A percentile compares a stretch with the other conserved stretches of the same genome.
Evolutionary conservation across 2,329 filamentous ascomycete species (phyloP).

Genomic region (Pyrenochaeta sp.): DNA sequence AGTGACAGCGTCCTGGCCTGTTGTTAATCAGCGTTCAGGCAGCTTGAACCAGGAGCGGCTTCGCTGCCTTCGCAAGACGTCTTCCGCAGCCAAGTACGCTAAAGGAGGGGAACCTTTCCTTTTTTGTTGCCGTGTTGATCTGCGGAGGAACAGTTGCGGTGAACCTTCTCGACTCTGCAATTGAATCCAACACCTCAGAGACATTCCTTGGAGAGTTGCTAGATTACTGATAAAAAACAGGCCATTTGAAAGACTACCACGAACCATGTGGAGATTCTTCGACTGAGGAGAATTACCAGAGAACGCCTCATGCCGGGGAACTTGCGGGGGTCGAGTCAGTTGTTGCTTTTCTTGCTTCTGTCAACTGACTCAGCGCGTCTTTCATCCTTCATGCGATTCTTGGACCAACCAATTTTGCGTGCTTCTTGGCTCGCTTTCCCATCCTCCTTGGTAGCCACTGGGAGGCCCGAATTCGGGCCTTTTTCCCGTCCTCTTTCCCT

Average conservation of each 20-base stretch:
- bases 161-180: no score
- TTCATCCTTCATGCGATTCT: not conserved
- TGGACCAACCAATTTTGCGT: not conserved
- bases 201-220: no score
- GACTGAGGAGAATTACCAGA: no score
- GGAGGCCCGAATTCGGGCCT: not conserved
- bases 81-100: slow-evolving; percentile 1
- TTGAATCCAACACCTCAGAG: no score
- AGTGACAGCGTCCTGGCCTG: not conserved
- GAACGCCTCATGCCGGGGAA: not conserved
- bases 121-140: not conserved
- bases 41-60: not conserved
- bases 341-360: no score
- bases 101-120: slow-evolving; percentile 1
- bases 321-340: not conserved
- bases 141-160: no score
- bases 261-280: no score
- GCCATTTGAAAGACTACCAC: no score
- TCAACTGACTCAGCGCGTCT: no score
- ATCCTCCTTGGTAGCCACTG: not conserved
- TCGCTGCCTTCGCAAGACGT: not conserved
- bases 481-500: not conserved
- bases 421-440: not conserved
- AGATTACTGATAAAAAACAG: no score
- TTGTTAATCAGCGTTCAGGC: not conserved